phyloP scores from a whole-genome alignment of 352 stramenopile genomes.

The Pythium monospermum region DNA sequence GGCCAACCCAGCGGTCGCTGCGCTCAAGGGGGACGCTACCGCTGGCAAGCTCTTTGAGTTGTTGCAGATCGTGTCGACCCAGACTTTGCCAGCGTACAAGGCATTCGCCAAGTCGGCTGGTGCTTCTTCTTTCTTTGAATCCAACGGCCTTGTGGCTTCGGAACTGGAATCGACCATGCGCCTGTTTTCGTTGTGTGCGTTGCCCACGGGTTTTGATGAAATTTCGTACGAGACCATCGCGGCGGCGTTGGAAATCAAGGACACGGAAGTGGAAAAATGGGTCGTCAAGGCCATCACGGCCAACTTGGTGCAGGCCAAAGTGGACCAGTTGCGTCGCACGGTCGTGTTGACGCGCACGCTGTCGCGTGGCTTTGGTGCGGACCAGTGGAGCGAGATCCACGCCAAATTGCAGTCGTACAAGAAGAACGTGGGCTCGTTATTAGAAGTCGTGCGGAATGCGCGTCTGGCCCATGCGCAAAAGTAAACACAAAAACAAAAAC shows the following conservation, averaged over 20 bases:
- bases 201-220: constrained; percentile 89
- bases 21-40: constrained; percentile 50
- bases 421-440: constrained; percentile 88
- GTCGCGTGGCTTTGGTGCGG: constrained; percentile 76
- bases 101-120: constrained; percentile 72
- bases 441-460: constrained; percentile 79
- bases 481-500: constrained; percentile 22
- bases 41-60: constrained; percentile 70
- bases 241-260: constrained; percentile 69
- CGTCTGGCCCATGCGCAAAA: constrained; percentile 62
- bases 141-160: constrained; percentile 49
- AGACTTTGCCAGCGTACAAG: constrained; percentile 88
- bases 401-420: constrained; percentile 90
- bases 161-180: constrained; percentile 85
- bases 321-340: constrained; percentile 91
- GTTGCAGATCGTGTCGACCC: constrained; percentile 90
- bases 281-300: constrained; percentile 91
- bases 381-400: constrained; percentile 90
- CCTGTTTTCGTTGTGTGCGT: constrained; percentile 89
- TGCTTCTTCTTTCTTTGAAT: constrained; percentile 52
- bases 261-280: constrained; percentile 91
- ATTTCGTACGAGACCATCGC: constrained; percentile 88
- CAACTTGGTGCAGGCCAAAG: constrained; percentile 90
- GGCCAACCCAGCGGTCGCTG: constrained; percentile 67
- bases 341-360: constrained; percentile 82